These are phyloP conservation scores for Craterostigma plantagineum DNA, from an alignment of 257 asterid genomes.

Conservation along the genomic window DNA sequence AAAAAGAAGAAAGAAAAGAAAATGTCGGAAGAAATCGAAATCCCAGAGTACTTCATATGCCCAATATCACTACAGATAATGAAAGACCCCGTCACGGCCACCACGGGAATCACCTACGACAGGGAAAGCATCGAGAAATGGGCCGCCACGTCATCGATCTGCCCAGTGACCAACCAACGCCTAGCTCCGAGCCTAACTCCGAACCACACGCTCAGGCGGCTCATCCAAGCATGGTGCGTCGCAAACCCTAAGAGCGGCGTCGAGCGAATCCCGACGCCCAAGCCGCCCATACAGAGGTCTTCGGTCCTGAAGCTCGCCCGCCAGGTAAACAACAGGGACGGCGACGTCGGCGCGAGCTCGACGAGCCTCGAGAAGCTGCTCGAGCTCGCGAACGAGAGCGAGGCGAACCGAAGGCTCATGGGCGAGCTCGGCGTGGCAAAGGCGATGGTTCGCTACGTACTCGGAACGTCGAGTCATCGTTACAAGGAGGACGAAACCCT, in stretches of 20 bases:
- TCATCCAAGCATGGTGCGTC: constrained; percentile 76
- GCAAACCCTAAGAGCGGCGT: constrained; percentile 41
- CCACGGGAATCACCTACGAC: constrained; percentile 85
- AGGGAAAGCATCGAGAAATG: constrained; percentile 71
- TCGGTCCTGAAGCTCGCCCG: constrained; percentile 31
- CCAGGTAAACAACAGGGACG: constrained; percentile 11
- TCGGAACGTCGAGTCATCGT: constrained; percentile 15
- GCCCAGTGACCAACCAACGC: constrained; percentile 71
- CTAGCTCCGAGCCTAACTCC: constrained; percentile 70
- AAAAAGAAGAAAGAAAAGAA: too few relatives aligned
- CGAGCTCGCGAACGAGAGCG: constrained; percentile 29
- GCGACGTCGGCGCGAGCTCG: background rate
- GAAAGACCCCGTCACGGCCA: constrained; percentile 77
- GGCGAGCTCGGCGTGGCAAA: constrained; percentile 40
- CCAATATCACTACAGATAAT: constrained; percentile 85
- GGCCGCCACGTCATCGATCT: constrained; percentile 21
- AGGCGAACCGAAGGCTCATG: constrained; percentile 33
- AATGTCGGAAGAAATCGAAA: constrained; percentile 33
- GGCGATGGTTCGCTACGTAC: constrained; percentile 27
- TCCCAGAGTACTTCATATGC: constrained; percentile 70
- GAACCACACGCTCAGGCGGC: constrained; percentile 67
- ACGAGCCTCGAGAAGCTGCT: constrained; percentile 27
- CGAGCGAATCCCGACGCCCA: constrained; percentile 70
- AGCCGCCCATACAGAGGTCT: constrained; percentile 28
- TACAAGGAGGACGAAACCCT: constrained; percentile 8